phyloP scores from a whole-genome alignment of 345 rosid genomes.

The Salix koriyanagi region DNA sequence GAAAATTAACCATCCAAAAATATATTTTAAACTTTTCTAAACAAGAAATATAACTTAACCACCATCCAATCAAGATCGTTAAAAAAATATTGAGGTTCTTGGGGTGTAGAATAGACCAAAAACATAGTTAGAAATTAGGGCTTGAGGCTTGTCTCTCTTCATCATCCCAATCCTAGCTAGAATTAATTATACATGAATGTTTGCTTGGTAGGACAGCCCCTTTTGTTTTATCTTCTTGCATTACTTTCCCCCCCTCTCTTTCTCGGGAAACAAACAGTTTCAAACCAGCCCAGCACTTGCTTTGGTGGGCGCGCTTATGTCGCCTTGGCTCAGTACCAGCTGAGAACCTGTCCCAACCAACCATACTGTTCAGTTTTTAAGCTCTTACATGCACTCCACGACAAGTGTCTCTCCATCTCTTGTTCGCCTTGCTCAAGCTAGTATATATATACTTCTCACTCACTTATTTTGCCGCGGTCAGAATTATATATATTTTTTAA shows the following conservation, averaged over 20 bases:
- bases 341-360: conserved; percentile 11
- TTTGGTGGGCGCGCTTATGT: conserved; percentile 75
- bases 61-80: background rate
- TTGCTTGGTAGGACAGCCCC: background rate
- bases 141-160: conserved; percentile 45
- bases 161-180: conserved; percentile 2
- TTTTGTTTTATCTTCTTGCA: conserved; percentile 10
- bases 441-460: too few relatives aligned
- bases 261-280: conserved; percentile 51
- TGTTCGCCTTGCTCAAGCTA: background rate
- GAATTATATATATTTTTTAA: too few relatives aligned
- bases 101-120: conserved; percentile 22
- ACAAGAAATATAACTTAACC: background rate
- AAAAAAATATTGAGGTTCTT: background rate
- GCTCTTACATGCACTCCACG: background rate
- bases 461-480: rapidly evolving
- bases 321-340: conserved; percentile 44
- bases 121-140: conserved; percentile 45
- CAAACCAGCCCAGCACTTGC: conserved; percentile 62
- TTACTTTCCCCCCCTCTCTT: conserved; percentile 13
- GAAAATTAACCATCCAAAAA: too few relatives aligned
- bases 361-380: conserved; percentile 9
- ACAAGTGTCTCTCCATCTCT: background rate
- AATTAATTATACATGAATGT: background rate
- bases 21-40: too few relatives aligned